Percentiles rank a stretch among this genome's conserved stretches.
Evolutionary conservation across 345 rosid species (phyloP).

Genomic region (Eucalyptus brandiana): DNA sequence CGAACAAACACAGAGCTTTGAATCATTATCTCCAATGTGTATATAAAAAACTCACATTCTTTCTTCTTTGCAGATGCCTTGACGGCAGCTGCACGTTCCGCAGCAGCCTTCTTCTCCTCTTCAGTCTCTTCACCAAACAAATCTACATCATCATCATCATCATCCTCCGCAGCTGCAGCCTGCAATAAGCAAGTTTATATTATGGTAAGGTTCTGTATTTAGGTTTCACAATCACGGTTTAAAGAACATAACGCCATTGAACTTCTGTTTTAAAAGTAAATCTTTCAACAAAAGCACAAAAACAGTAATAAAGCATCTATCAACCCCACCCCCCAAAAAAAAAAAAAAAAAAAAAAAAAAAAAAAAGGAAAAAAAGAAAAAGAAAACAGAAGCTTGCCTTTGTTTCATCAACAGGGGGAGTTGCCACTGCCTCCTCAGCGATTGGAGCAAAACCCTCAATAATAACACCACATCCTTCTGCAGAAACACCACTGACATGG

Average conservation of each 20-base stretch:
- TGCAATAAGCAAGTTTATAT: not conserved
- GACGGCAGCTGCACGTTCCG: not conserved
- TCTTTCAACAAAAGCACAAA: not conserved
- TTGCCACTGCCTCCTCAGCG: slow-evolving; percentile 34
- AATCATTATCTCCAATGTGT: not conserved
- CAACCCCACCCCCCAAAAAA: not conserved
- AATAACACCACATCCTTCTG: slow-evolving; percentile 66
- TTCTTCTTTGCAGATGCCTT: slow-evolving; percentile 7
- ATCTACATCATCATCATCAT: slow-evolving; percentile 1
- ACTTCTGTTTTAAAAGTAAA: not conserved
- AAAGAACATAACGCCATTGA: not conserved
- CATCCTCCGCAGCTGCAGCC: slow-evolving; percentile 5
- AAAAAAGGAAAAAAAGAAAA: not conserved
- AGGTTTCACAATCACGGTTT: not conserved
- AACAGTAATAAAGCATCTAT: not conserved
- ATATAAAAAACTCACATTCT: not conserved
- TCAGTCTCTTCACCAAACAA: slow-evolving; percentile 2
- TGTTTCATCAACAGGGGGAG: slow-evolving; percentile 63
- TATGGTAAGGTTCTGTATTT: not conserved
- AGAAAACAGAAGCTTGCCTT: slow-evolving; percentile 26
- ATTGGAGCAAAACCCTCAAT: slow-evolving; percentile 52
- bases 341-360: not conserved
- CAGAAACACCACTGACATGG: slow-evolving; percentile 56
- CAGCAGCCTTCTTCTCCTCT: slow-evolving; percentile 1
- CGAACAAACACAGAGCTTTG: not conserved